phyloP scores from a whole-genome alignment of 2,329 filamentous ascomycete species.

The Ceratocystis ficicola region DNA sequence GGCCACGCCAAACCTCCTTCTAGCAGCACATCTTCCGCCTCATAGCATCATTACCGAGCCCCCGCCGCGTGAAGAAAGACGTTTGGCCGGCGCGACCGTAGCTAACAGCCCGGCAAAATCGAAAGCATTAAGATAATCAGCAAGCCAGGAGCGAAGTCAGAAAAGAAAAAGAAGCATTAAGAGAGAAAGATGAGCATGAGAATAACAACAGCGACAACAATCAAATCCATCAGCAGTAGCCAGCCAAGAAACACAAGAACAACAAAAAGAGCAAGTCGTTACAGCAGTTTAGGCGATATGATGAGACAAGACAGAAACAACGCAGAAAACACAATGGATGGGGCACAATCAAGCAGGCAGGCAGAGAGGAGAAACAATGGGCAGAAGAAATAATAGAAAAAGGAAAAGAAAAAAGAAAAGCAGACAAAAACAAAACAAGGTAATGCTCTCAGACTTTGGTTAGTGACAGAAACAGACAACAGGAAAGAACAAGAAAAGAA shows the following conservation, averaged over 20 bases:
- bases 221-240: neutral
- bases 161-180: neutral
- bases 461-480: slow-evolving; percentile 1
- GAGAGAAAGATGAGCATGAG: neutral
- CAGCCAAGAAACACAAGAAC: neutral
- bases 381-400: neutral
- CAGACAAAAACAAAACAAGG: neutral
- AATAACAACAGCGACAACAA: too few species aligned
- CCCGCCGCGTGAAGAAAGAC: too few species aligned
- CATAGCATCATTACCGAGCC: too few species aligned
- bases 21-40: too few species aligned
- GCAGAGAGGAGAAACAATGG: neutral
- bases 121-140: neutral
- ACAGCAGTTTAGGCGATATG: too few species aligned
- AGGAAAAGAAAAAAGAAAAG: neutral
- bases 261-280: neutral
- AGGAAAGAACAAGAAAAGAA: slow-evolving; percentile 26
- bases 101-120: neutral
- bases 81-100: neutral
- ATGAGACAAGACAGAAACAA: too few species aligned
- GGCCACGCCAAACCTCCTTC: too few species aligned
- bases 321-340: neutral
- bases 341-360: neutral
- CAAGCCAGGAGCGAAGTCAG: neutral
- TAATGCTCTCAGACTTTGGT: slow-evolving; percentile 7